Percentiles rank a stretch among this genome's conserved stretches.
Conservation (phyloP, 2,329 filamentous ascomycete species). For the Neophaeococcomyces mojaviensis region DNA sequence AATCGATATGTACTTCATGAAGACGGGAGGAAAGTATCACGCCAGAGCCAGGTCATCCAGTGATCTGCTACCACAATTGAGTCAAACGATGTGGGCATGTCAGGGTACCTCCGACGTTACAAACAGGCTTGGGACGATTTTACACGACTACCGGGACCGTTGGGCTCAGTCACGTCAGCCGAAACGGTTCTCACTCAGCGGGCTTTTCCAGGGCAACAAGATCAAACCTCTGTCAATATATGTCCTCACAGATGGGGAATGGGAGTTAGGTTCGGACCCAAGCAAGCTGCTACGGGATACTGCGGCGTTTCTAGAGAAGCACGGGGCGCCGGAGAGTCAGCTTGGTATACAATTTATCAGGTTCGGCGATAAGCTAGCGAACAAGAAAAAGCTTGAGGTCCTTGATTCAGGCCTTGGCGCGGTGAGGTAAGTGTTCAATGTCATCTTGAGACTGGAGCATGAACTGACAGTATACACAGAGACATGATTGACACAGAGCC, state of each 20-base stretch:
- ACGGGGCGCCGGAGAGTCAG: not conserved
- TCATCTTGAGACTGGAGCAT: not conserved
- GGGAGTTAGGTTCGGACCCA: constrained; percentile 3
- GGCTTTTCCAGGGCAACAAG: not conserved
- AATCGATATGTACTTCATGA: too few relatives aligned
- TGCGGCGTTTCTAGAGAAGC: constrained; percentile 4
- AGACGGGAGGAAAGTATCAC: too few relatives aligned
- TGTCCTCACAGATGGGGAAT: constrained; percentile 11
- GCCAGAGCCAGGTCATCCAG: too few relatives aligned
- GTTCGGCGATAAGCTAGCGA: not conserved
- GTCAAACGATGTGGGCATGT: not conserved
- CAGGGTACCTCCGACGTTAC: constrained; percentile 9
- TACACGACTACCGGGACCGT: constrained; percentile 7
- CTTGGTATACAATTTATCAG: not conserved
- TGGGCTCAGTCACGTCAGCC: too few relatives aligned
- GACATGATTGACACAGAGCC: not conserved
- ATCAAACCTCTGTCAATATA: constrained; percentile 7
- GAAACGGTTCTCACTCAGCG: not conserved
- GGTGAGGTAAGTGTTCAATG: too few relatives aligned
- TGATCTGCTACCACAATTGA: constrained; percentile 7
- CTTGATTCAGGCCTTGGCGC: not conserved
- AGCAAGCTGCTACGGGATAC: not conserved
- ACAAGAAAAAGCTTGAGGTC: not conserved
- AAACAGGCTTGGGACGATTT: constrained; percentile 8
- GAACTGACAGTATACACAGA: not conserved